These are phyloP conservation scores for Gremmenia infestans DNA, from an alignment of 2,329 filamentous ascomycete species.

Conservation along the genomic window DNA sequence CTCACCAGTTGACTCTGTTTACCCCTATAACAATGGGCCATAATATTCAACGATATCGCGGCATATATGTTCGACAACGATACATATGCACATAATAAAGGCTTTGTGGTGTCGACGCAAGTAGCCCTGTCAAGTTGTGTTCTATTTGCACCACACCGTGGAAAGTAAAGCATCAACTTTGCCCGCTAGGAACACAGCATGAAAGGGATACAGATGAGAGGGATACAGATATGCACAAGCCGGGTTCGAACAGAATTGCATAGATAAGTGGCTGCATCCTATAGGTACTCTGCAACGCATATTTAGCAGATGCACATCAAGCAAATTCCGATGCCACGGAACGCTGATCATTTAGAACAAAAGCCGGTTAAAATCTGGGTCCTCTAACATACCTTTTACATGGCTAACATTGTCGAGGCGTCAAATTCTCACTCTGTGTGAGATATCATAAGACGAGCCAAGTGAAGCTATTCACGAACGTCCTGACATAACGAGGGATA, in stretches of 20 bases:
- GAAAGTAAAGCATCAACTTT: not conserved
- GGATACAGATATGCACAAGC: not conserved
- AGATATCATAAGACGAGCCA: not conserved
- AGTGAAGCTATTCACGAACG: not conserved
- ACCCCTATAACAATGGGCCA: conserved; percentile 26
- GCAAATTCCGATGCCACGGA: not conserved
- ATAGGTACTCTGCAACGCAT: conserved; percentile 5
- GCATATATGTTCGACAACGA: conserved; percentile 18
- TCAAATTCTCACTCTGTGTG: not conserved
- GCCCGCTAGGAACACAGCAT: not conserved
- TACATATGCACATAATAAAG: conserved; percentile 8
- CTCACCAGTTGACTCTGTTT: conserved; percentile 4
- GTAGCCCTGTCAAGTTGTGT: conserved; percentile 9
- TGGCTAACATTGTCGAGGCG: not conserved
- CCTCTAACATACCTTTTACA: not conserved
- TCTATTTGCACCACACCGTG: conserved; percentile 9
- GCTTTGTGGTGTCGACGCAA: conserved; percentile 6
- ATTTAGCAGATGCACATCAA: not conserved
- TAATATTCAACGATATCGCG: conserved; percentile 15
- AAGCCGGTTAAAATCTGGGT: not conserved
- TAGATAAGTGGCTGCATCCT: conserved; percentile 10
- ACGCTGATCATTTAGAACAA: not conserved
- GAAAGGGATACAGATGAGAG: conserved; percentile 1
- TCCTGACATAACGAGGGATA: not conserved
- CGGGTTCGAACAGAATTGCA: conserved; percentile 3